Percentiles rank a stretch among this genome's conserved stretches.
Evolutionary conservation across 2,329 filamentous ascomycete genomes (phyloP).

Genomic region (Fusarium acutatum): DNA sequence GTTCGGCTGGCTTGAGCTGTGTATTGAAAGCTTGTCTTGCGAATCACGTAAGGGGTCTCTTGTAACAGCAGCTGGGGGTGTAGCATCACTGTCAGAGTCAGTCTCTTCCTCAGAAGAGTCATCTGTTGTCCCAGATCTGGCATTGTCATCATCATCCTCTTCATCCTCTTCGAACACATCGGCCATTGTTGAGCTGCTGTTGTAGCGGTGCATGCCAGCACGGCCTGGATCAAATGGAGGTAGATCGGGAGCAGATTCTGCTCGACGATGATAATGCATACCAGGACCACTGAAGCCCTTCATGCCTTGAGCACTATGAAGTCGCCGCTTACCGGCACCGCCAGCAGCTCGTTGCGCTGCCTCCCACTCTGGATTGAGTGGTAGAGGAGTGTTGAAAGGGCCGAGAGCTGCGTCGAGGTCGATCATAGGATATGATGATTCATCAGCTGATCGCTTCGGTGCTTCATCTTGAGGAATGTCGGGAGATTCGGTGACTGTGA

Average conservation of each 20-base stretch:
- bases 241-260: constrained; percentile 83
- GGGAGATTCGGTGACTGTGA: constrained; percentile 54
- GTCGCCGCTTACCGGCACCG: constrained; percentile 66
- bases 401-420: constrained; percentile 94
- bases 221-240: constrained; percentile 73
- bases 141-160: constrained; percentile 65
- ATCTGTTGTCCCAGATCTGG: constrained; percentile 49
- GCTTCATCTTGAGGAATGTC: constrained; percentile 40
- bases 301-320: constrained; percentile 80
- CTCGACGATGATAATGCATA: constrained; percentile 79
- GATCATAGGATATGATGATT: constrained; percentile 81
- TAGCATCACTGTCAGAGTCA: constrained; percentile 55
- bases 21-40: constrained; percentile 33
- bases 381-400: constrained; percentile 84
- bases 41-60: constrained; percentile 37
- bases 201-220: constrained; percentile 68
- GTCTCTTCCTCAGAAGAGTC: constrained; percentile 55
- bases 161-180: constrained; percentile 90
- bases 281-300: constrained; percentile 74
- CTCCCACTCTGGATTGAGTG: constrained; percentile 71
- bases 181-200: constrained; percentile 78
- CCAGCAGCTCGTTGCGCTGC: constrained; percentile 68
- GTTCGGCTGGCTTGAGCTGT: constrained; percentile 31
- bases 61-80: constrained; percentile 43
- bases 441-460: constrained; percentile 61